phyloP scores from a whole-genome alignment of 208 protist species.

The Trypanosoma caninum region DNA sequence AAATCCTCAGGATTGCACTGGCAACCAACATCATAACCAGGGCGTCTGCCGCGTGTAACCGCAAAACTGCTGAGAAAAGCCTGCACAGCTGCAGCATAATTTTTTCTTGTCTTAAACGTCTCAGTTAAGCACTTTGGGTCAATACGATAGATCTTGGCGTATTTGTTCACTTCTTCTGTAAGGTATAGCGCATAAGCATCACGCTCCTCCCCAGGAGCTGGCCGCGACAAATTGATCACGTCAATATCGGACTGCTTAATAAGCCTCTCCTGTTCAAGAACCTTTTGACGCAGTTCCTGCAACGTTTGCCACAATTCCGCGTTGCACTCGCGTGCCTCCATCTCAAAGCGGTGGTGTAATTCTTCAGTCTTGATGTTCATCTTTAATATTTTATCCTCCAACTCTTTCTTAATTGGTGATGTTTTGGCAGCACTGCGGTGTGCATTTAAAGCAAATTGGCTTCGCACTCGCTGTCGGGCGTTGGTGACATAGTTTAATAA shows the following conservation, averaged over 20 bases:
- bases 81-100: slow-evolving; percentile 27
- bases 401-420: slow-evolving; percentile 2
- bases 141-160: slow-evolving; percentile 40
- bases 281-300: slow-evolving; percentile 38
- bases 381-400: slow-evolving; percentile 31
- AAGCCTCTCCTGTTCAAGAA: slow-evolving; percentile 37
- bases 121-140: slow-evolving; percentile 26
- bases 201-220: slow-evolving; percentile 22
- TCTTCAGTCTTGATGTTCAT: slow-evolving; percentile 40
- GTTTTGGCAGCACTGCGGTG: background rate
- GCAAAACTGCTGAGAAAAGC: slow-evolving; percentile 65
- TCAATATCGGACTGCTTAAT: slow-evolving; percentile 45
- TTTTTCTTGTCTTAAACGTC: background rate
- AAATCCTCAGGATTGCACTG: slow-evolving; percentile 74
- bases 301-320: slow-evolving; percentile 45
- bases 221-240: slow-evolving; percentile 49
- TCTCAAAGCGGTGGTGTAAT: slow-evolving; percentile 45
- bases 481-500: slow-evolving; percentile 20
- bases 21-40: slow-evolving; percentile 40
- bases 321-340: slow-evolving; percentile 58
- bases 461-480: slow-evolving; percentile 1
- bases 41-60: slow-evolving; percentile 21
- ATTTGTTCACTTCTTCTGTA: slow-evolving; percentile 62
- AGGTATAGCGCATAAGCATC: slow-evolving; percentile 72
- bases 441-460: background rate